Evolutionary conservation across 2,329 filamentous ascomycete species (phyloP).

Genomic region (Lasiodiplodia theobromae): DNA sequence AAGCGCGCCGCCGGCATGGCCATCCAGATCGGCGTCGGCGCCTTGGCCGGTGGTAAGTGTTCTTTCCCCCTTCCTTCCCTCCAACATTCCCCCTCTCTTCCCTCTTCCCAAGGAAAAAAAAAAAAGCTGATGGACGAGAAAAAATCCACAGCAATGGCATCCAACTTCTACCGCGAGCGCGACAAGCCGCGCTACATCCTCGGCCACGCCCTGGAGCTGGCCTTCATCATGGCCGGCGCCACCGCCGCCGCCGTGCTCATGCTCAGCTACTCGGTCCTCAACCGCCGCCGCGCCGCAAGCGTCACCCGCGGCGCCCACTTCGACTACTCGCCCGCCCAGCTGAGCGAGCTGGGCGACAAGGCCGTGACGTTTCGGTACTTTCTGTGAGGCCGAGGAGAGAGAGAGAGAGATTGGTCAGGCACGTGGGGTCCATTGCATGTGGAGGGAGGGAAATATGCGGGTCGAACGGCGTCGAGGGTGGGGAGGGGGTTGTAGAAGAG

Average conservation of each 20-base stretch:
- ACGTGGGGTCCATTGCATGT: too few relatives aligned
- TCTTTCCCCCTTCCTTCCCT: too few relatives aligned
- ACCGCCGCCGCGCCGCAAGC: constrained; percentile 59
- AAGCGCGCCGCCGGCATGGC: constrained; percentile 43
- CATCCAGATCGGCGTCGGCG: constrained; percentile 40
- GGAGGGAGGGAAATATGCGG: too few relatives aligned
- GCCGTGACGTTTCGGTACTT: constrained; percentile 71
- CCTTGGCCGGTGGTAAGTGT: constrained; percentile 37
- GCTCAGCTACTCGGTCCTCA: constrained; percentile 64
- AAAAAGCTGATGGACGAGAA: too few relatives aligned
- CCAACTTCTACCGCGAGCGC: constrained; percentile 70
- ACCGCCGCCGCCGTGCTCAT: constrained; percentile 54
- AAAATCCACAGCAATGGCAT: constrained; percentile 70
- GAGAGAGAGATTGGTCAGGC: neutral
- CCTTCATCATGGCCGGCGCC: constrained; percentile 57
- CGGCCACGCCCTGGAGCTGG: constrained; percentile 60
- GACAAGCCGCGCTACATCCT: constrained; percentile 59
- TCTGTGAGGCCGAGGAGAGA: constrained; percentile 41
- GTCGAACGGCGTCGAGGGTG: too few relatives aligned
- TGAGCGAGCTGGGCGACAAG: constrained; percentile 66
- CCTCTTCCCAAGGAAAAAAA: neutral
- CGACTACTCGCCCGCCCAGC: constrained; percentile 58
- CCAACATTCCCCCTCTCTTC: neutral
- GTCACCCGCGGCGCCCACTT: constrained; percentile 46
- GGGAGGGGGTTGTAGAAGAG: too few relatives aligned